These are phyloP conservation scores for Taphrina communis DNA, from an alignment of 1,139 yeast species.

Conservation along the genomic window DNA sequence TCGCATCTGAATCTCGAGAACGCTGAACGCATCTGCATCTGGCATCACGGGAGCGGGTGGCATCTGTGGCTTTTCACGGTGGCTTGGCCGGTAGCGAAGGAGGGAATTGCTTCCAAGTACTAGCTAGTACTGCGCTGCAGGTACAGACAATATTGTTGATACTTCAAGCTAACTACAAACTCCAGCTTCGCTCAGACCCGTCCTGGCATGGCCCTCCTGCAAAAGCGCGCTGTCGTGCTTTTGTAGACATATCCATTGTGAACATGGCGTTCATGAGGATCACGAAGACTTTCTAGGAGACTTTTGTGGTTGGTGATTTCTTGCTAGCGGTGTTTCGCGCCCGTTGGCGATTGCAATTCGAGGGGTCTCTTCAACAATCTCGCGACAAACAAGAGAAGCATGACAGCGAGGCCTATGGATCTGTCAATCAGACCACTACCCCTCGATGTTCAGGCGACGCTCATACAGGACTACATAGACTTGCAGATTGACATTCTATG, in stretches of 20 bases:
- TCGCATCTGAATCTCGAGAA: background rate
- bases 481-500: background rate
- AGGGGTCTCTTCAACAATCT: background rate
- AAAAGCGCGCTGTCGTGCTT: too few relatives aligned
- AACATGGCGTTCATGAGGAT: background rate
- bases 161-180: too few relatives aligned
- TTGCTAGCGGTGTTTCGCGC: background rate
- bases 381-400: background rate
- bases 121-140: too few relatives aligned
- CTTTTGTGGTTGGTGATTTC: background rate
- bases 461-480: slow-evolving; percentile 12
- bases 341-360: background rate
- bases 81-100: background rate
- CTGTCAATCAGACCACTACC: slow-evolving; percentile 1
- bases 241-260: background rate
- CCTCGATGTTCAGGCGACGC: slow-evolving; percentile 4
- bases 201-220: too few relatives aligned
- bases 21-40: background rate
- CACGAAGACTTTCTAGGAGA: background rate
- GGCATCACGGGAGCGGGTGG: background rate
- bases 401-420: slow-evolving; percentile 2
- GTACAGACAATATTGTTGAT: too few relatives aligned
- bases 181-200: too few relatives aligned
- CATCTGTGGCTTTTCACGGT: background rate
- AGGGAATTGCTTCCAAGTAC: too few relatives aligned